Percentiles rank a stretch among this genome's conserved stretches.
These are phyloP conservation scores for Diplodia sapinea DNA, from an alignment of 2,329 filamentous ascomycete genomes.

Conservation along the genomic window DNA sequence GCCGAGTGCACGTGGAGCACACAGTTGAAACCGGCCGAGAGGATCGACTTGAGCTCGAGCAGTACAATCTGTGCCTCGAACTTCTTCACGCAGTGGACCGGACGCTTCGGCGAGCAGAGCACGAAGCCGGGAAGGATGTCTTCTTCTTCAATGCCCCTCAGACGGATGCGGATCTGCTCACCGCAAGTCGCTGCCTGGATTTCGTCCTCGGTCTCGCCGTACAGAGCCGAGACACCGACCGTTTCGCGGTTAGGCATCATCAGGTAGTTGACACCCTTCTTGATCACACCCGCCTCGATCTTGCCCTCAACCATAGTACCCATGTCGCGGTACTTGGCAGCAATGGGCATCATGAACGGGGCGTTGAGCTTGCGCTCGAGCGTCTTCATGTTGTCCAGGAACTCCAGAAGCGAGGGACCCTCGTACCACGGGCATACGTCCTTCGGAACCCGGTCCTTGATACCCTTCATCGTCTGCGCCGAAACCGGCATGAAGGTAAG, in stretches of 20 bases:
- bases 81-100: slow-evolving; percentile 84
- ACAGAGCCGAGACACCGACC: slow-evolving; percentile 81
- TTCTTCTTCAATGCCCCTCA: slow-evolving; percentile 96
- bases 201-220: slow-evolving; percentile 96
- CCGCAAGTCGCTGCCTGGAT: slow-evolving; percentile 81
- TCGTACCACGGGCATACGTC: slow-evolving; percentile 81
- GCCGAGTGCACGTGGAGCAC: slow-evolving; percentile 97
- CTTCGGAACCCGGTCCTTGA: slow-evolving; percentile 85
- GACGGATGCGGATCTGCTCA: slow-evolving; percentile 89
- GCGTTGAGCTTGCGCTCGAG: slow-evolving; percentile 96
- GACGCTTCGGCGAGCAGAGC: slow-evolving; percentile 89
- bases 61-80: slow-evolving; percentile 98
- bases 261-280: slow-evolving; percentile 82
- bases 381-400: slow-evolving; percentile 90
- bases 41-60: slow-evolving; percentile 90
- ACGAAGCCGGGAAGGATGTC: slow-evolving; percentile 96
- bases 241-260: slow-evolving; percentile 96
- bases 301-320: slow-evolving; percentile 98
- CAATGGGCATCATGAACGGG: slow-evolving; percentile 98
- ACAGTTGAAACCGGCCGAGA: slow-evolving; percentile 95
- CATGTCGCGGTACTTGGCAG: slow-evolving; percentile 95
- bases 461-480: slow-evolving; percentile 81
- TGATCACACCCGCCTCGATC: slow-evolving; percentile 91
- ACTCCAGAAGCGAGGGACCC: slow-evolving; percentile 90
- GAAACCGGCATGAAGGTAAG: slow-evolving; percentile 96